Evolutionary conservation across 257 asterid species (phyloP), one percentile per base, ranked within the genome.

Genomic region (Galeopsis tetrahit): DNA sequence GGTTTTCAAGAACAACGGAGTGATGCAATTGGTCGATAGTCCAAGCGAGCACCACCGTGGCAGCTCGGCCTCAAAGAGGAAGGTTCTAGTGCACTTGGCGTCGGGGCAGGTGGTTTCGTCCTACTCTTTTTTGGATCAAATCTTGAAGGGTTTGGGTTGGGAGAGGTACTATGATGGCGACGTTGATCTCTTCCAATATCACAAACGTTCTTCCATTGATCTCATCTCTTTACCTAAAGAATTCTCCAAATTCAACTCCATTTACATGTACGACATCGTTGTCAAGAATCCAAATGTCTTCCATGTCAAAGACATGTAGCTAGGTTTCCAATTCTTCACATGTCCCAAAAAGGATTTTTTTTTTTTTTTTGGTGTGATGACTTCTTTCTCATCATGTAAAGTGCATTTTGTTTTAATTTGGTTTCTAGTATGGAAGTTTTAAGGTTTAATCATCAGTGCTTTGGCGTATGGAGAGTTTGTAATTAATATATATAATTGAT

Each of bases 221-320:
- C 88, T 93, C 44, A 93, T 93, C 44, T 93, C 98, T 1, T 78
- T 93, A 56, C 98, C 98, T 3, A 69, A 75, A 13, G 95, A 93
- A 28, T 88, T 84, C 75, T 51, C 84, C 81, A 88, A 84, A 81
- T 93, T 93, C 85, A 88, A 49, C 51, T 87, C 98, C 57, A 48
- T 93, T 15, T 82, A 93, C 79, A 90, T 93, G 98, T 90, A 93
- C 73, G 98, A 93, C 65, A 87, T 93, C 73, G 98, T 90, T 10
- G 89, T 93, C 71, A 93, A 93, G 80, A 93, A 89, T 44, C 98
- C 98, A 6, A 93, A 89, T 34, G 61, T 89, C 72, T 93, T 93
- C 77, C 98, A 90, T 35, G 98, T 93, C 32, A 83, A 93, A 1
- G 98, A 90, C 70, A 56, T 84, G 8, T 79, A 63, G 49, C 28